These are phyloP conservation scores for Helminthosporium solani DNA, from an alignment of 2,329 filamentous ascomycete species.

Conservation along the genomic window DNA sequence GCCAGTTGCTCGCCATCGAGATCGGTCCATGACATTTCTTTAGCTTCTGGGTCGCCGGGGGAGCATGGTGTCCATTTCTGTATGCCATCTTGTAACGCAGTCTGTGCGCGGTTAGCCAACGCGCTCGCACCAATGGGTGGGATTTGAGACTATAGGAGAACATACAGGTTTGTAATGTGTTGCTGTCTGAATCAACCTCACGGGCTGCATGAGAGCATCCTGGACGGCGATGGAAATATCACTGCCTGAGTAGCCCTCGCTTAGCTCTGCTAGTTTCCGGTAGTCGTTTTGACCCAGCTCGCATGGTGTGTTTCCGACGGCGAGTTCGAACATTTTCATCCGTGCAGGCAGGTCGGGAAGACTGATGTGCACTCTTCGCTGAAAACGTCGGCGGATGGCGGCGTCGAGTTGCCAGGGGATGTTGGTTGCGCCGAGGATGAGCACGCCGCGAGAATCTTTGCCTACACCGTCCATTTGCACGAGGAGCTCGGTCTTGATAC, in stretches of 20 bases:
- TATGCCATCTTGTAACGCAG: conserved; percentile 68
- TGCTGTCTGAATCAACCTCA: conserved; percentile 93
- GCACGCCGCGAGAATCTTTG: conserved; percentile 87
- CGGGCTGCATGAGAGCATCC: conserved; percentile 94
- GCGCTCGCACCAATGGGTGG: background rate
- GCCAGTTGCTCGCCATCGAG: conserved; percentile 80
- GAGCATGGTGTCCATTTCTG: conserved; percentile 85
- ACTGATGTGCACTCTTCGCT: conserved; percentile 92
- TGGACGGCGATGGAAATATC: conserved; percentile 97
- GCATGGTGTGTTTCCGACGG: conserved; percentile 90
- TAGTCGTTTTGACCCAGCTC: conserved; percentile 77
- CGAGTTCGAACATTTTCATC: conserved; percentile 93
- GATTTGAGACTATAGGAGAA: conserved; percentile 6
- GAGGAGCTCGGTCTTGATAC: conserved; percentile 97
- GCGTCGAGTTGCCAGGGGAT: conserved; percentile 98
- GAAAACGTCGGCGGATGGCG: conserved; percentile 93
- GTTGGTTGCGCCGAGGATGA: conserved; percentile 95
- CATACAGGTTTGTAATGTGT: conserved; percentile 94
- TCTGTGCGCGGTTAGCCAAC: background rate
- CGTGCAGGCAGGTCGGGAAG: conserved; percentile 84
- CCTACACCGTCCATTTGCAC: conserved; percentile 99
- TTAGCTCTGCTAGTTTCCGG: conserved; percentile 73
- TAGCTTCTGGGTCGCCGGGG: conserved; percentile 79
- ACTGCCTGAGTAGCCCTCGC: conserved; percentile 92
- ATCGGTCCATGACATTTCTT: conserved; percentile 92